Evolutionary conservation across 805 yeast genomes (phyloP), one percentile per base, ranked within the genome.

Genomic region (Wickerhamomyces strasburgensis): DNA sequence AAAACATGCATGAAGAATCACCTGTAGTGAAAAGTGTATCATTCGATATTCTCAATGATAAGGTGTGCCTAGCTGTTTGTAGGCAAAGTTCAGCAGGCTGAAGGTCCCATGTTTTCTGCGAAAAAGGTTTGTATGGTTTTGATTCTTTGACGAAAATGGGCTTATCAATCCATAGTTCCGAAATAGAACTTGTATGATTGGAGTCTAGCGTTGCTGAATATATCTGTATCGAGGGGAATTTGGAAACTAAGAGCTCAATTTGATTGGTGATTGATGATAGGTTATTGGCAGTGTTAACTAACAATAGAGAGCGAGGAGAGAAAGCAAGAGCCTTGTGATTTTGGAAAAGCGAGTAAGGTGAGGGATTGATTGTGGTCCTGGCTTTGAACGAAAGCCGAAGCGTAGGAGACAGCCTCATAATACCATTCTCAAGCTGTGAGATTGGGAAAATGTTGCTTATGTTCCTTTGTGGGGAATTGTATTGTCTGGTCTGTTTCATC

Each of bases 131-230:
- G 9, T 21, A 9, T 8, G 24, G 8, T 19, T 14, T 21, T 8
- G 34, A 21, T 14, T 10, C 19, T 5, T 15, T 7, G 6, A 8
- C 27, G 13, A 5, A 31, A 14, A 21, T 21, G 25, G 25, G 25
- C 7, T 7, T 21, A 21, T 21, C 25, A 7, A 21, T 7, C 34
- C 34, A 31, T 14, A 31, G 19, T 15, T 31, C 34, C 6, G 34
- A 31, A 14, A 23, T 14, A 5, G 16, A 6, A 5, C 6, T 19
- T 3, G 6, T 6, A 6, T 13, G 14, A 23, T 15, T 31, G 5
- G 34, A 31, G 14, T 31, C 34, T 15, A 31, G 17, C 24, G 34
- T n/a, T 5, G 17, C 25, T 8, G 21, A 19, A n/a, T 19, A 14
- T 17, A 31, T 23, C 18, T 23, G 19, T 7, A 31, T 5, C 5